Evolutionary conservation across 1,284 basidiomycete species (phyloP).

Genomic region (Mycena sp.): DNA sequence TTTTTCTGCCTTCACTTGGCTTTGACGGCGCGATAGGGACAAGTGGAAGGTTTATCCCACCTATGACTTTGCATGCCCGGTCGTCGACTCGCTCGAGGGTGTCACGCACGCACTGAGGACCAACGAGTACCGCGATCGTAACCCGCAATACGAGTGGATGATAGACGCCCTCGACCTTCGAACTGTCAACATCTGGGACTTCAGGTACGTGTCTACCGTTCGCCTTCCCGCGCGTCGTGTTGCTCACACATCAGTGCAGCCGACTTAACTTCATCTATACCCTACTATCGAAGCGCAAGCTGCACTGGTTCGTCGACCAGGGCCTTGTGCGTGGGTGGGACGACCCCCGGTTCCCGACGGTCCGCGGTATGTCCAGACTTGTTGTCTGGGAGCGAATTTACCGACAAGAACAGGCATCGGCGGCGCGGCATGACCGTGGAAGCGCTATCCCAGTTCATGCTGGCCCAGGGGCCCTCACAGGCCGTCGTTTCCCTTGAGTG

Average conservation of each 20-base stretch:
- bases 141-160: constrained; percentile 99
- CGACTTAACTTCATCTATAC: constrained; percentile 99
- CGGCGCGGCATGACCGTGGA: constrained; percentile 98
- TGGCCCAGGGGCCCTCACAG: constrained; percentile 96
- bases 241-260: constrained; percentile 49
- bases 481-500: constrained; percentile 95
- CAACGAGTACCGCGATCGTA: constrained; percentile 98
- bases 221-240: not conserved
- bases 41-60: constrained; percentile 99
- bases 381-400: not conserved
- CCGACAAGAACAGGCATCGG: constrained; percentile 75
- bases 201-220: constrained; percentile 70
- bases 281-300: constrained; percentile 96
- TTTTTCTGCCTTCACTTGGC: constrained; percentile 10
- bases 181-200: constrained; percentile 95
- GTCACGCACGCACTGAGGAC: constrained; percentile 99
- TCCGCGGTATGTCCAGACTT: constrained; percentile 73
- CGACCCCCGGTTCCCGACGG: constrained; percentile 98
- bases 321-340: constrained; percentile 94
- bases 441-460: constrained; percentile 95
- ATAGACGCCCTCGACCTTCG: constrained; percentile 85
- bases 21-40: constrained; percentile 54
- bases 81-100: constrained; percentile 96
- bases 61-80: constrained; percentile 98
- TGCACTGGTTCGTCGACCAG: constrained; percentile 95